phyloP scores from a whole-genome alignment of 2,329 filamentous ascomycete genomes.

The Penicillium sp. region DNA sequence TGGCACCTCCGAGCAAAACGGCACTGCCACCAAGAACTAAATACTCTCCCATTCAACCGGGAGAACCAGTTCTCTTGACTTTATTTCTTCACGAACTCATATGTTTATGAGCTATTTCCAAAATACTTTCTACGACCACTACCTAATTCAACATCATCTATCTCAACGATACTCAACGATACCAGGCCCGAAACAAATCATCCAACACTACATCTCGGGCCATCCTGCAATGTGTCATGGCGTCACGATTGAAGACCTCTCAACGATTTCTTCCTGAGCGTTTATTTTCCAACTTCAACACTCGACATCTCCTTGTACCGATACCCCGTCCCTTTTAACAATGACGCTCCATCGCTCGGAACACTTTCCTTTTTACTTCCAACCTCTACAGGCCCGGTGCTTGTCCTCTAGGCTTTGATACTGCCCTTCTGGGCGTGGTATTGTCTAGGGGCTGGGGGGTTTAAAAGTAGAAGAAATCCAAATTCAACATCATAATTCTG shows the following conservation, averaged over 20 bases:
- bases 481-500: conserved; percentile 31
- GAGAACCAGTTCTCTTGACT: not conserved
- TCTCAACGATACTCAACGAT: conserved; percentile 42
- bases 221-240: conserved; percentile 40
- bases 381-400: conserved; percentile 21
- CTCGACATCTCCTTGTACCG: conserved; percentile 35
- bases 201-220: conserved; percentile 30
- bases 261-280: conserved; percentile 47
- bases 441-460: conserved; percentile 13
- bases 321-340: conserved; percentile 41
- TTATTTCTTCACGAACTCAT: conserved; percentile 4
- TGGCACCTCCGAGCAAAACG: conserved; percentile 25
- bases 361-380: conserved; percentile 18
- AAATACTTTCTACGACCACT: conserved; percentile 22
- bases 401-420: conserved; percentile 22
- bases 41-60: conserved; percentile 13
- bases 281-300: conserved; percentile 44
- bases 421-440: conserved; percentile 14
- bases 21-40: conserved; percentile 31
- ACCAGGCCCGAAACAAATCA: conserved; percentile 23
- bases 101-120: conserved; percentile 15
- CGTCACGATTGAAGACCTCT: conserved; percentile 47
- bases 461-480: conserved; percentile 18
- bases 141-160: conserved; percentile 42
- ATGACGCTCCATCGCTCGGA: conserved; percentile 29